phyloP scores from a whole-genome alignment of 305 asterid species.

The Salvia sclarea region DNA sequence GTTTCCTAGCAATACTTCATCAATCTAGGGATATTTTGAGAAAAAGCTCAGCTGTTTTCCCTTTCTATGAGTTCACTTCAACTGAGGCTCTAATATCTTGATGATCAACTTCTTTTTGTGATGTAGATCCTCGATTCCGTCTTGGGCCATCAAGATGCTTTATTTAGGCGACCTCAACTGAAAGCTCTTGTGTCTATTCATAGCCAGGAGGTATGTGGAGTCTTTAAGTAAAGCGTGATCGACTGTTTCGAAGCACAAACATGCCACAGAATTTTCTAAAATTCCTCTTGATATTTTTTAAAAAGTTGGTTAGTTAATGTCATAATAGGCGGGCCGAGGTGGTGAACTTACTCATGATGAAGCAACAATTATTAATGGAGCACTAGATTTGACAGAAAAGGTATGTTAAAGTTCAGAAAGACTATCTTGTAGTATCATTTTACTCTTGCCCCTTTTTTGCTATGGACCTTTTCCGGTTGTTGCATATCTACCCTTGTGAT shows the following conservation, averaged over 20 bases:
- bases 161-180: slow-evolving; percentile 90
- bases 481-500: neutral
- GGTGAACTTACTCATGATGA: slow-evolving; percentile 96
- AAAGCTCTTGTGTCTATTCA: slow-evolving; percentile 96
- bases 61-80: slow-evolving; percentile 10
- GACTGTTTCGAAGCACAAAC: neutral
- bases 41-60: neutral
- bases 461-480: neutral
- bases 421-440: neutral
- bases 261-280: neutral
- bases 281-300: slow-evolving; percentile 17
- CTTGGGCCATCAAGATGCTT: slow-evolving; percentile 79
- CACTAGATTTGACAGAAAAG: slow-evolving; percentile 96
- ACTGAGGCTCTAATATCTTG: neutral
- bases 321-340: slow-evolving; percentile 85
- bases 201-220: slow-evolving; percentile 70
- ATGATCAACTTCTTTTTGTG: slow-evolving; percentile 6
- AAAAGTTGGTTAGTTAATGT: slow-evolving; percentile 27
- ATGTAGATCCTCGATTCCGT: slow-evolving; percentile 76
- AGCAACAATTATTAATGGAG: slow-evolving; percentile 92
- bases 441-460: neutral
- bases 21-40: neutral
- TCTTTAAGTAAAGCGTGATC: slow-evolving; percentile 21
- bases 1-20: neutral
- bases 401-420: slow-evolving; percentile 40